Base-by-base conservation (phyloP, 2,329 filamentous ascomycete genomes). In the Fusarium sacchari region DNA sequence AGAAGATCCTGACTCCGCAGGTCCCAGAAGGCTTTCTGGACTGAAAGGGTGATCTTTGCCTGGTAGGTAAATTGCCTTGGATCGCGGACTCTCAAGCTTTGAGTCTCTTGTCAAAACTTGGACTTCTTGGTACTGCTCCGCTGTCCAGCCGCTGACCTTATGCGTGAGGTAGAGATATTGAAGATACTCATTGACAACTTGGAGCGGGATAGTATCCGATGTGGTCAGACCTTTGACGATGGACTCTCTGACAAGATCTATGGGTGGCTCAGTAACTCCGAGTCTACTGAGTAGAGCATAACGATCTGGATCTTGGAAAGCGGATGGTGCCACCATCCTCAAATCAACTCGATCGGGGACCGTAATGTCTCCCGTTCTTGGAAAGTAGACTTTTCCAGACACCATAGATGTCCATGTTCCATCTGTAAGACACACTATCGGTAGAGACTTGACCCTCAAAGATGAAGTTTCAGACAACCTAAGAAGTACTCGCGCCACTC, bases 171-270 rank as follows among this genome's bases (percentile, higher is more conserved):
- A 47, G 7, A 47, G 26, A 3, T 47, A 47, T 17, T 17, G 20
- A 0, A 47, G 44, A 17, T 17, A 47, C 2, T 17, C 14, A 4
- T 47, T 47, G 14, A 30, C 14, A 12, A 3, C 6, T 4, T n/a
- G 0, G 0, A 47, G 26, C 0, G 26, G 44, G 4, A 47, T 3
- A 30, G 20, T 30, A 15, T 28, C 26, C 0, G 17, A 3, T 15
- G n/a, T 1, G 18, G 14, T 22, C 0, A 28, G 44, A 20, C 44
- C 5, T 11, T 6, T 4, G 0, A 5, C 8, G 11, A 46, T 6
- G 5, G 13, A 22, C 3, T 11, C 3, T 9, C 6, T 17, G 10
- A 3, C 6, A 22, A 0, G 0, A 0, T 30, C 20, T 9, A 47
- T 0, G 10, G 44, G 8, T 9, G 20, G 10, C 20, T 47, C 20